Percentiles rank a stretch among this genome's conserved stretches.
Evolutionary conservation across 176 grass and related monocot species (phyloP).

Genomic region (Cenchrus fungigraminus): DNA sequence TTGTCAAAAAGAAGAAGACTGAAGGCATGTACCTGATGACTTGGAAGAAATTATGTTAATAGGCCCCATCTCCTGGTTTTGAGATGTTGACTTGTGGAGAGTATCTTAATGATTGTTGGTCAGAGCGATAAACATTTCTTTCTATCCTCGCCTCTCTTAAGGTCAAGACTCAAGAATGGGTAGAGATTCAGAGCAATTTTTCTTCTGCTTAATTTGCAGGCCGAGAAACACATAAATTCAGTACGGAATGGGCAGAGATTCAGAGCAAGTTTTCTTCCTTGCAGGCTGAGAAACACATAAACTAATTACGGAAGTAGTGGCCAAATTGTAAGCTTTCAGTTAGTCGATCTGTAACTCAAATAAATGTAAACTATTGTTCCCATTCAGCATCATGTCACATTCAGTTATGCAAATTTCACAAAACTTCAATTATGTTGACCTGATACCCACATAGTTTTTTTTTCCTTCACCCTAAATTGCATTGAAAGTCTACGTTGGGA

Average conservation of each 20-base stretch:
- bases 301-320: not conserved
- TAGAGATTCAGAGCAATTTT: not conserved
- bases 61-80: constrained; percentile 2
- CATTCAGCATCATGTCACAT: constrained; percentile 3
- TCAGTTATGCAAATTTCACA: not conserved
- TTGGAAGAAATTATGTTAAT: not conserved
- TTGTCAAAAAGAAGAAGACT: not conserved
- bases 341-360: no score
- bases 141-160: not conserved
- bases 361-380: not conserved
- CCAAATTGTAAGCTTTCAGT: not conserved
- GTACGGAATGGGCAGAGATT: constrained; percentile 12
- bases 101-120: constrained; percentile 34
- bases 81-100: constrained; percentile 38
- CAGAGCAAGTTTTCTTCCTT: not conserved
- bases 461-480: no score
- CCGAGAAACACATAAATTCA: not conserved
- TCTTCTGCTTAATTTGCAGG: not conserved
- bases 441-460: not conserved
- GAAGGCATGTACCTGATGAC: constrained; percentile 4
- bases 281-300: not conserved
- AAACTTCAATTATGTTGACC: not conserved
- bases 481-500: no score
- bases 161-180: not conserved
- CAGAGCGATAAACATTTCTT: not conserved